phyloP scores from a whole-genome alignment of 2,329 filamentous ascomycete genomes.

The Fusarium nisikadoi region DNA sequence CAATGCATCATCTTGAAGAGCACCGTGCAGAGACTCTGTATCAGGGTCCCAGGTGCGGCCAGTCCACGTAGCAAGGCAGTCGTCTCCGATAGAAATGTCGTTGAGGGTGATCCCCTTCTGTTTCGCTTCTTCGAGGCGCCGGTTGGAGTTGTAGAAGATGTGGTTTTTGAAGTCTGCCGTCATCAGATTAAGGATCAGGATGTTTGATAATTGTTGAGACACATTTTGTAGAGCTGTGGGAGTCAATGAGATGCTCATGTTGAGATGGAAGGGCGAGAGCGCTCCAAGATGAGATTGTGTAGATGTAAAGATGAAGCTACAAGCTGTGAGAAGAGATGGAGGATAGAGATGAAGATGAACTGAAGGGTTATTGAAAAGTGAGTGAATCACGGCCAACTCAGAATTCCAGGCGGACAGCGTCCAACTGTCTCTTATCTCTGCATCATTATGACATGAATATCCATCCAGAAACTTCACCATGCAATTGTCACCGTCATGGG shows the following conservation, averaged over 20 bases:
- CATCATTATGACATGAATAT: not conserved
- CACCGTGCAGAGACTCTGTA: slow-evolving; percentile 37
- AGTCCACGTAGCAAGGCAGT: slow-evolving; percentile 48
- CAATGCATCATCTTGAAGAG: slow-evolving; percentile 41
- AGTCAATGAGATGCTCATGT: not conserved
- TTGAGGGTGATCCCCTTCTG: slow-evolving; percentile 15
- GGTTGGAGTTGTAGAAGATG: slow-evolving; percentile 38
- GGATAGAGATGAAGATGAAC: not conserved
- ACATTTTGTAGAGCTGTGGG: no score
- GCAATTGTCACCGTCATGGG: not conserved
- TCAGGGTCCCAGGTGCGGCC: slow-evolving; percentile 41
- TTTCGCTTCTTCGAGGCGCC: slow-evolving; percentile 38
- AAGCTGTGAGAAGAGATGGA: not conserved
- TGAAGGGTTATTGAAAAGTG: not conserved
- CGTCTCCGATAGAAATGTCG: slow-evolving; percentile 41
- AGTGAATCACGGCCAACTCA: not conserved
- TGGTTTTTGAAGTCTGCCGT: slow-evolving; percentile 31
- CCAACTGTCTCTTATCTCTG: not conserved
- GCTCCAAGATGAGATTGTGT: not conserved
- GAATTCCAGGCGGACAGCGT: not conserved
- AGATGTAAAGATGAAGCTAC: not conserved
- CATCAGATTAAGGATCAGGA: slow-evolving; percentile 39
- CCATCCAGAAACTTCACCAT: not conserved
- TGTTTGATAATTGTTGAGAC: slow-evolving; percentile 17
- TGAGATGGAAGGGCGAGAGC: not conserved